Base-by-base conservation (phyloP, 164 flowering plant species). In the Platanus orientalis region DNA sequence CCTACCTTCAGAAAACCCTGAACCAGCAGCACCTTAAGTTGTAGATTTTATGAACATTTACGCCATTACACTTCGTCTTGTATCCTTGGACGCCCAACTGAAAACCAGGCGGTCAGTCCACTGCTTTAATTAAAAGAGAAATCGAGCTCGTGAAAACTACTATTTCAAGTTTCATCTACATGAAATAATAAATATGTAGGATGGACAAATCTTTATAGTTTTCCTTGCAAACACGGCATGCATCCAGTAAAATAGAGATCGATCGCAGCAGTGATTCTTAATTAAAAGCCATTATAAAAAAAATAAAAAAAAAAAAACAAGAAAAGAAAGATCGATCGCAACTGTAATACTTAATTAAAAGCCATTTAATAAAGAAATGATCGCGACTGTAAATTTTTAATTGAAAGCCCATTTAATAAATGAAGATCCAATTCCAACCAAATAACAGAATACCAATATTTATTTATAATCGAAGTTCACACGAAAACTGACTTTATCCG, bases 1-100 rank as follows among this genome's bases (percentile, higher is more conserved):
- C n/a, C n/a, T n/a, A n/a, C n/a, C n/a, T n/a, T n/a, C n/a, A n/a
- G n/a, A 29, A 57, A 25, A 32, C 26, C 42, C 29, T 64, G 13
- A 26, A 62, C 64, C 65, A 64, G 63, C 73, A 73, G 70, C 64
- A 32, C 2, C 28, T 58, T 20, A 26, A 40, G 28, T 20, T 20
- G 63, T 40, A 19, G 62, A 73, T 54, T 64, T 64, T 71, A 65
- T 51, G 58, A 58, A 36, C 56, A 29, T 19, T n/a, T 53, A 30
- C 36, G 58, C 56, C 66, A 63, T 30, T 12, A n/a, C 0, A n/a
- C 10, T 12, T 17, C 53, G 13, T 14, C 30, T 30, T 42, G n/a
- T n/a, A n/a, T n/a, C n/a, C n/a, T n/a, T n/a, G n/a, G n/a, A 16
- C 20, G 21, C 2, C 20, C 40, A 7, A 16, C 42, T 55, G 19